phyloP scores from a whole-genome alignment of 2,329 filamentous ascomycete species.

The Colletotrichum liaoningense region DNA sequence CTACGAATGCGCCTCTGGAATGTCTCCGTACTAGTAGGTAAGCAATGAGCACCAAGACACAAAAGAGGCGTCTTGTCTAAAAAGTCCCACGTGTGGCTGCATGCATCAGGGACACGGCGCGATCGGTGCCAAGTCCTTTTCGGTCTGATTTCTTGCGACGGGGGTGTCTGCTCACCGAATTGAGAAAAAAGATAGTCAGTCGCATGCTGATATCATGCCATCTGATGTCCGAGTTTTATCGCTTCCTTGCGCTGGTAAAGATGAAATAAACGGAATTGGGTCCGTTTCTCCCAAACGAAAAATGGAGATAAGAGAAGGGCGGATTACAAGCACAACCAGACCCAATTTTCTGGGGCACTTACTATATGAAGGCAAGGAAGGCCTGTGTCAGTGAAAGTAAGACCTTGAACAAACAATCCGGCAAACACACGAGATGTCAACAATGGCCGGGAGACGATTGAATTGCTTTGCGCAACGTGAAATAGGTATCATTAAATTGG shows the following conservation, averaged over 20 bases:
- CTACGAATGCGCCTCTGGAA: not conserved
- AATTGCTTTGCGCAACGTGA: slow-evolving; percentile 2
- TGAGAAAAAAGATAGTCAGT: not conserved
- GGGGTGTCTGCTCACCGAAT: not conserved
- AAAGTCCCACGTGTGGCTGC: not conserved
- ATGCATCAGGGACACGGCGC: not conserved
- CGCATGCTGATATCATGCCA: slow-evolving; percentile 3
- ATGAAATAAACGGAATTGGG: not conserved
- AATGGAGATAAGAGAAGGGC: not conserved
- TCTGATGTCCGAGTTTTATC: slow-evolving; percentile 12
- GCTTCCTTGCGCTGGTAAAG: not conserved
- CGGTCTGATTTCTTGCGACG: slow-evolving; percentile 7
- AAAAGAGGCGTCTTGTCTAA: not conserved
- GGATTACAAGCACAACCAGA: not conserved
- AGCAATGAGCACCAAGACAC: not conserved
- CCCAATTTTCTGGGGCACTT: not conserved
- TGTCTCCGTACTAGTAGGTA: not conserved
- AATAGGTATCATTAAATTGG: slow-evolving; percentile 14
- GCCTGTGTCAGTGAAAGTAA: not conserved
- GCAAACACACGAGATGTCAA: not conserved
- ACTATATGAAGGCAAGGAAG: not conserved
- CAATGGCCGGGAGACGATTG: not conserved
- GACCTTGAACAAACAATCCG: not conserved
- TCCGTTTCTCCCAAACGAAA: not conserved
- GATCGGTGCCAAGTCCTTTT: not conserved